phyloP scores from a whole-genome alignment of 129 eudicot genomes.

The Ambrosia artemisiifolia region DNA sequence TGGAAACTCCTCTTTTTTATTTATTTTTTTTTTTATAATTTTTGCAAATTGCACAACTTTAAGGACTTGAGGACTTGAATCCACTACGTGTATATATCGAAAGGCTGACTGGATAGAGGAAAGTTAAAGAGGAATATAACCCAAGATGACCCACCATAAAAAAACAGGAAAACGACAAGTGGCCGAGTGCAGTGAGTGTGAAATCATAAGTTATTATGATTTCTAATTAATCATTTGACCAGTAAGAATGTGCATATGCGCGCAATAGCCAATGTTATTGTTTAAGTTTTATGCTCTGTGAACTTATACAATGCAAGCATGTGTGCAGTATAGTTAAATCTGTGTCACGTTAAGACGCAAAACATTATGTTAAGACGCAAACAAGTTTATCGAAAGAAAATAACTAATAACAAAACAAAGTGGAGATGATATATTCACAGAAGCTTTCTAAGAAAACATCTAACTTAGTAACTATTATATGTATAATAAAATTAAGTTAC shows the following conservation, averaged over 20 bases:
- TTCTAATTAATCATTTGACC: too few relatives aligned
- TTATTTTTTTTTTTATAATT: neutral
- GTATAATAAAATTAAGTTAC: neutral
- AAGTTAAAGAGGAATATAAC: slow-evolving; percentile 38
- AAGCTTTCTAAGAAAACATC: neutral
- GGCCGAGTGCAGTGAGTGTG: slow-evolving; percentile 8
- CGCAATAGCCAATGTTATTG: too few relatives aligned
- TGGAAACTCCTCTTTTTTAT: slow-evolving; percentile 27
- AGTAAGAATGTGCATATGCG: too few relatives aligned
- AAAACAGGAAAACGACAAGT: slow-evolving; percentile 24
- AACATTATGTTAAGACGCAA: neutral
- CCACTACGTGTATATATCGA: slow-evolving; percentile 11
- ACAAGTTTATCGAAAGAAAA: neutral
- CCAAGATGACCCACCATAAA: slow-evolving; percentile 29
- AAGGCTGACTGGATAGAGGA: slow-evolving; percentile 21
- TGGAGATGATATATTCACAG: too few relatives aligned
- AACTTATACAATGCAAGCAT: slow-evolving; percentile 1
- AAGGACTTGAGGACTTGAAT: slow-evolving; percentile 12
- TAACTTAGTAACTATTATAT: neutral
- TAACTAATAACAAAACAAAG: neutral
- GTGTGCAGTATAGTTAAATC: neutral
- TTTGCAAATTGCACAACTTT: slow-evolving; percentile 15
- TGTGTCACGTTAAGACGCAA: too few relatives aligned
- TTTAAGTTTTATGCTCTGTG: neutral
- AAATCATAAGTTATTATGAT: neutral